phyloP scores from a whole-genome alignment of 306 rosid species.

The Canavalia gladiata region DNA sequence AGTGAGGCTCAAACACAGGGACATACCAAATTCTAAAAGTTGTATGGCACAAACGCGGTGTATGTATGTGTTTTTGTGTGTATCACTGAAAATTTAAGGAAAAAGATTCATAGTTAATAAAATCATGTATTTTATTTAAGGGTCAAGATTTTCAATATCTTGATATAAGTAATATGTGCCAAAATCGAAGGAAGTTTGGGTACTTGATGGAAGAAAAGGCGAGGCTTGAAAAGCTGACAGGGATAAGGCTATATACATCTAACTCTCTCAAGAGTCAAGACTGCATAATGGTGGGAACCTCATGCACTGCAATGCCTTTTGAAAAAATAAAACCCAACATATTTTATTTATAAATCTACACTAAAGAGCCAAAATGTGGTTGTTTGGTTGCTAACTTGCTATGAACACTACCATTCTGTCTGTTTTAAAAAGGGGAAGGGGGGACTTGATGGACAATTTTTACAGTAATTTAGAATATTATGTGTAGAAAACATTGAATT shows the following conservation, averaged over 20 bases:
- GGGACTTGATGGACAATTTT: background rate
- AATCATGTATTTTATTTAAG: background rate
- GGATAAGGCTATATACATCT: background rate
- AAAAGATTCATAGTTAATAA: background rate
- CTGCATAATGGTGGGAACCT: background rate
- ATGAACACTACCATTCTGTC: no score
- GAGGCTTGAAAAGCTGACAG: no score
- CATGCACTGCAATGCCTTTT: background rate
- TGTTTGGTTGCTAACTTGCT: background rate
- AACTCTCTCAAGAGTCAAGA: background rate
- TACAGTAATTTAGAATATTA: background rate
- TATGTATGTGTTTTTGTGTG: no score
- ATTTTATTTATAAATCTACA: conserved; percentile 2
- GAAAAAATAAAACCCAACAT: background rate
- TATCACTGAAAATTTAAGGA: no score
- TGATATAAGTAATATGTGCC: background rate
- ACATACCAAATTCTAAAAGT: background rate
- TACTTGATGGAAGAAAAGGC: background rate
- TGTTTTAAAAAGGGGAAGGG: background rate
- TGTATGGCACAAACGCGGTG: no score
- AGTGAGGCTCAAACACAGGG: background rate
- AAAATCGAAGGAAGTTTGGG: background rate
- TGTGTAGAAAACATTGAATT: background rate
- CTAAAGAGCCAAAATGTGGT: background rate
- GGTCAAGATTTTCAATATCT: background rate